A percentile compares a stretch with the other conserved stretches of the same genome.
phyloP scores from a whole-genome alignment of 2,329 filamentous ascomycete species.

The Parastagonospora nodorum region DNA sequence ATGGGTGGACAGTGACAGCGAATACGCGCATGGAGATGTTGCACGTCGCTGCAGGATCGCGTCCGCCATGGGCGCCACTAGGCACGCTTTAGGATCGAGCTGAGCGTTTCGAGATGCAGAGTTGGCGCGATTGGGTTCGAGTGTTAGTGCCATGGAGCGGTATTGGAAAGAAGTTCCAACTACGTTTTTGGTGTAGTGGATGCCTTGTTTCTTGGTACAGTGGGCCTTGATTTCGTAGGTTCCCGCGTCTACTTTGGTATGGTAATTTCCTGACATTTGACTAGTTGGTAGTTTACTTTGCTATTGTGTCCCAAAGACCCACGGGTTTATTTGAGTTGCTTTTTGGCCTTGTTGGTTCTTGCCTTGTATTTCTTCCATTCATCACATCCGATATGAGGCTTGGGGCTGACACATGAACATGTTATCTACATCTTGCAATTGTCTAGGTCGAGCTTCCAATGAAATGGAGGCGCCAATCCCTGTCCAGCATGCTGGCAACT shows the following conservation, averaged over 20 bases:
- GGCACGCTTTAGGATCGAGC: conserved; percentile 3
- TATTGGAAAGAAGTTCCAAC: conserved; percentile 10
- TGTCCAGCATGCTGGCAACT: conserved; percentile 12
- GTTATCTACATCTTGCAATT: conserved; percentile 24
- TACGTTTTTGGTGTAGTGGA: conserved; percentile 2
- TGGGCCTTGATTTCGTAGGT: conserved; percentile 13
- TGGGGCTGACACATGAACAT: conserved; percentile 7
- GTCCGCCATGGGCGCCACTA: background rate
- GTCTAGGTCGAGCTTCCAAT: conserved; percentile 17
- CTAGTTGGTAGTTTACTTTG: background rate
- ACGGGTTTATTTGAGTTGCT: conserved; percentile 1
- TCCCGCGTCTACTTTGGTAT: conserved; percentile 9
- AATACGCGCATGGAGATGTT: background rate
- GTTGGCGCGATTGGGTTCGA: conserved; percentile 11
- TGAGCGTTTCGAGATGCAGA: conserved; percentile 10
- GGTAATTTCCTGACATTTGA: background rate
- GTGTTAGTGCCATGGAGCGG: conserved; percentile 2
- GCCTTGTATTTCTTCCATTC: background rate
- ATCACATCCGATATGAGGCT: background rate
- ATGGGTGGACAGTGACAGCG: background rate
- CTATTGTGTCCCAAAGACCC: background rate
- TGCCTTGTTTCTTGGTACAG: conserved; percentile 1
- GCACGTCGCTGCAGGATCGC: background rate
- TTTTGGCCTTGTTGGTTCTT: conserved; percentile 1
- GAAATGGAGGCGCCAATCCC: conserved; percentile 21